Conservation (phyloP, 2,329 filamentous ascomycete genomes). For the Ascocoryne sarcoides region DNA sequence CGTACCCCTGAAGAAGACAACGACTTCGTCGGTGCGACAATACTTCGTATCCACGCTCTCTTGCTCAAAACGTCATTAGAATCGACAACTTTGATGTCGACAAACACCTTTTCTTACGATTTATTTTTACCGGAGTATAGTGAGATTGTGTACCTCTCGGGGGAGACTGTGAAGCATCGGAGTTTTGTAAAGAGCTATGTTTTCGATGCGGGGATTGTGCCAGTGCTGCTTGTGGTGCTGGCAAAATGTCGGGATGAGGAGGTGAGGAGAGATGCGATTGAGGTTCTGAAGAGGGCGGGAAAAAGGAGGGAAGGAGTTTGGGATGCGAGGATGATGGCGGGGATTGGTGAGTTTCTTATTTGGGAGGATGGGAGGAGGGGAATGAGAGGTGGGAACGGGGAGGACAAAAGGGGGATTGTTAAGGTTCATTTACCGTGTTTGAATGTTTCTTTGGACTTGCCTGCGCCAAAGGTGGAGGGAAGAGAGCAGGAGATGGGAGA, state of each 20-base stretch:
- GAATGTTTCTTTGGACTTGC: background rate
- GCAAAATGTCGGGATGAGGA: slow-evolving; percentile 12
- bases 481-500: background rate
- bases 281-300: slow-evolving; percentile 12
- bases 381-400: no score
- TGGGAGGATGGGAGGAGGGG: slow-evolving; percentile 1
- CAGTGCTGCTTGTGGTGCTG: slow-evolving; percentile 10
- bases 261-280: slow-evolving; percentile 13
- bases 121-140: slow-evolving; percentile 7
- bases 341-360: slow-evolving; percentile 7
- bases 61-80: slow-evolving; percentile 5
- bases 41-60: slow-evolving; percentile 16
- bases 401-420: background rate
- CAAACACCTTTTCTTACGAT: slow-evolving; percentile 1
- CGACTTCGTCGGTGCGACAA: slow-evolving; percentile 10
- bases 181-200: slow-evolving; percentile 13
- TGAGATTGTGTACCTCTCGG: slow-evolving; percentile 8
- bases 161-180: slow-evolving; percentile 4
- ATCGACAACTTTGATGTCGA: background rate
- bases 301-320: slow-evolving; percentile 19
- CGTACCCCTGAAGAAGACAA: slow-evolving; percentile 6
- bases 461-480: background rate
- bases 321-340: slow-evolving; percentile 15
- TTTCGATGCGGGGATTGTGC: slow-evolving; percentile 19
- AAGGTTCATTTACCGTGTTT: background rate